phyloP scores from a whole-genome alignment of 352 stramenopile species.

The Phytophthora cactorum region DNA sequence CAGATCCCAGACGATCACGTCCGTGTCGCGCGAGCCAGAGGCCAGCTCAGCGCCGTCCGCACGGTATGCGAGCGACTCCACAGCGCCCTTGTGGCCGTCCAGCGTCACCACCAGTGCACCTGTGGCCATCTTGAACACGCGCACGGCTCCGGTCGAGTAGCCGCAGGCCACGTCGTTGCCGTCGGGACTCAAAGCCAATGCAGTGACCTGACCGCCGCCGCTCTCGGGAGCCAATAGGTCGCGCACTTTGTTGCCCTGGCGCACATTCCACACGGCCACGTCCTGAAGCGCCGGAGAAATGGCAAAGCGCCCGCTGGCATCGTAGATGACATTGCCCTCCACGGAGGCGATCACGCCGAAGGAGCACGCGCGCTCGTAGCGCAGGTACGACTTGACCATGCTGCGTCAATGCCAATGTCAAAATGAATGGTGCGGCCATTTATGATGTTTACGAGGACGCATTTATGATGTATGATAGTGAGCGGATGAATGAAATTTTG shows the following conservation, averaged over 20 bases:
- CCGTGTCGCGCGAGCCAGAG: slow-evolving; percentile 90
- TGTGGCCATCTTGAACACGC: slow-evolving; percentile 81
- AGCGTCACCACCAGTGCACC: slow-evolving; percentile 85
- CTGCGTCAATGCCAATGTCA: not conserved
- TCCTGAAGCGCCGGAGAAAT: slow-evolving; percentile 91
- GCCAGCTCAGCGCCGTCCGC: slow-evolving; percentile 81
- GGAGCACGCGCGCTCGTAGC: slow-evolving; percentile 89
- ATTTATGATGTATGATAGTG: not conserved
- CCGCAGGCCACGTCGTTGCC: slow-evolving; percentile 78
- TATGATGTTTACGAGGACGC: not conserved
- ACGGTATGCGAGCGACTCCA: slow-evolving; percentile 84
- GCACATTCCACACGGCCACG: slow-evolving; percentile 93
- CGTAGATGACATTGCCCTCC: slow-evolving; percentile 90
- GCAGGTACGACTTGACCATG: slow-evolving; percentile 94
- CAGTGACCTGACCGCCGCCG: slow-evolving; percentile 77
- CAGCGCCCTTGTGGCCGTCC: slow-evolving; percentile 87
- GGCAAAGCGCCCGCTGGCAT: slow-evolving; percentile 85
- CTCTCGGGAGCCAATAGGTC: slow-evolving; percentile 51
- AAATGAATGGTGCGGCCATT: slow-evolving; percentile 3
- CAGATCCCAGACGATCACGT: slow-evolving; percentile 95
- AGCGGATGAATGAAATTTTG: not conserved
- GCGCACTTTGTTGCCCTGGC: slow-evolving; percentile 84
- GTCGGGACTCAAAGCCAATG: slow-evolving; percentile 79
- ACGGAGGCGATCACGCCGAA: slow-evolving; percentile 93
- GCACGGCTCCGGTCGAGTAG: slow-evolving; percentile 84